Evolutionary conservation across 1,284 basidiomycete genomes (phyloP).

Genomic region (Trichosporon sp.): DNA sequence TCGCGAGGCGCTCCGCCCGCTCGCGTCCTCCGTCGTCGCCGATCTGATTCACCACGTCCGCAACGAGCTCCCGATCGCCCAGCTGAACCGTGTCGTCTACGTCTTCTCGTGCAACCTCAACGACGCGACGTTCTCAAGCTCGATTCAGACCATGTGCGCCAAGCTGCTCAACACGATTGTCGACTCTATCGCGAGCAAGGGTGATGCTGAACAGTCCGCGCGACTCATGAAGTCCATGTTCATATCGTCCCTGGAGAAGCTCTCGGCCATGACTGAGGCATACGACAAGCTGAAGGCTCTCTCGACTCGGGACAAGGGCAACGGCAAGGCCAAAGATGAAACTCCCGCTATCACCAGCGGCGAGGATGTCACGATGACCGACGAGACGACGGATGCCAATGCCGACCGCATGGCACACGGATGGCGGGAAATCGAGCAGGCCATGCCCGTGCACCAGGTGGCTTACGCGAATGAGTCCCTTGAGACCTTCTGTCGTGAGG

Average conservation of each 20-base stretch:
- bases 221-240: constrained; percentile 74
- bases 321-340: constrained; percentile 51
- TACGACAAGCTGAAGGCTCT: constrained; percentile 59
- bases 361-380: constrained; percentile 32
- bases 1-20: constrained; percentile 78
- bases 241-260: constrained; percentile 81
- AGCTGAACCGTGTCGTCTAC: constrained; percentile 78
- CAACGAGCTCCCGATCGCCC: constrained; percentile 74
- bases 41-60: constrained; percentile 93
- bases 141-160: constrained; percentile 86
- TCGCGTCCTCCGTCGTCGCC: constrained; percentile 85
- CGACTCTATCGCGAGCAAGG: constrained; percentile 78
- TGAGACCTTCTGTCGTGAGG: constrained; percentile 73
- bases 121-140: constrained; percentile 78
- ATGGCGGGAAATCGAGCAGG: constrained; percentile 70
- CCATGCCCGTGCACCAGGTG: constrained; percentile 73
- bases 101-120: constrained; percentile 88
- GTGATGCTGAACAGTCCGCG: constrained; percentile 68
- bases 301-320: constrained; percentile 48
- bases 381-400: constrained; percentile 37
- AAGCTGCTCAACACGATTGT: constrained; percentile 91
- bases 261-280: constrained; percentile 75
- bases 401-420: constrained; percentile 49
- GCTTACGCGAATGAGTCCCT: constrained; percentile 74
- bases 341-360: constrained; percentile 13